phyloP scores from a whole-genome alignment of 192 early-diverging fungal species.

The Backusella australiensis region DNA sequence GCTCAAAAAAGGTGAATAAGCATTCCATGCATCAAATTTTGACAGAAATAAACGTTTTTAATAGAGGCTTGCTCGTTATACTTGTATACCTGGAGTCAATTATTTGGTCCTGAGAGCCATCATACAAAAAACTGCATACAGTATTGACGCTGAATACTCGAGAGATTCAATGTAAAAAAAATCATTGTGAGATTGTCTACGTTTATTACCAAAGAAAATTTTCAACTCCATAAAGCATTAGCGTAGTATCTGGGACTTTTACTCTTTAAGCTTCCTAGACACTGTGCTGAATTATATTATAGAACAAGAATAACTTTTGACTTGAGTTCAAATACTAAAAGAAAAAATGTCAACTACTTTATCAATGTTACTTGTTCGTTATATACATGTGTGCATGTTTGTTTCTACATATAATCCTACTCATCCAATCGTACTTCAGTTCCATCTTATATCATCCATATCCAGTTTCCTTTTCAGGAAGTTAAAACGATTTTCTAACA shows the following conservation, averaged over 20 bases:
- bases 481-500: constrained; percentile 27
- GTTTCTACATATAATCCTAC: constrained; percentile 29
- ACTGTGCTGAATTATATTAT: not conserved
- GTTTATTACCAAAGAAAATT: not conserved
- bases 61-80: too few relatives aligned
- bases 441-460: not conserved
- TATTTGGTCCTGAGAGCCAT: too few relatives aligned
- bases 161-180: too few relatives aligned
- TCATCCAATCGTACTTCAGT: not conserved
- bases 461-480: not conserved
- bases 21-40: too few relatives aligned
- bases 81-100: too few relatives aligned
- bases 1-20: too few relatives aligned
- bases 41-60: too few relatives aligned
- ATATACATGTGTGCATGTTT: not conserved
- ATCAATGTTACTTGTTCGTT: not conserved
- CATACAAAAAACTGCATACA: too few relatives aligned
- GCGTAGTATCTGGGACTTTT: not conserved
- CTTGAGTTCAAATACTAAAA: not conserved
- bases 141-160: too few relatives aligned
- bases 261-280: not conserved
- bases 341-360: not conserved
- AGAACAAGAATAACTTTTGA: not conserved
- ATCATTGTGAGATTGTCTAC: too few relatives aligned
- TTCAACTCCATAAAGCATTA: not conserved